A percentile compares a stretch with the other conserved stretches of the same genome.
Evolutionary conservation across 2,329 filamentous ascomycete species (phyloP).

Genomic region (Fusarium sp.): DNA sequence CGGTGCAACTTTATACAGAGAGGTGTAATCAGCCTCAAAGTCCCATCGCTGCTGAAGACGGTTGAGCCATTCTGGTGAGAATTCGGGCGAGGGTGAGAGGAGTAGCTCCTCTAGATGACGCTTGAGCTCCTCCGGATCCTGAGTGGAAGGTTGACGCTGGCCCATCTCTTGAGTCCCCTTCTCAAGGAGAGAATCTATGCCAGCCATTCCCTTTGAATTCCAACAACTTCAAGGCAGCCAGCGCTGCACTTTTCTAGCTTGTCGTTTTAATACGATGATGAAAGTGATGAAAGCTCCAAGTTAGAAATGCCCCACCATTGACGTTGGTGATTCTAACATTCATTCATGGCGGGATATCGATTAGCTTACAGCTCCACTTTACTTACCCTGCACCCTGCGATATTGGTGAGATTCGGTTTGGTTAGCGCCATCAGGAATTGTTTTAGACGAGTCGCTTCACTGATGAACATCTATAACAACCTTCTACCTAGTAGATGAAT

Average conservation of each 20-base stretch:
- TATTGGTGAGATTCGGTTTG: neutral
- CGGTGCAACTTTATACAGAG: constrained; percentile 86
- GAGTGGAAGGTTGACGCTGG: constrained; percentile 37
- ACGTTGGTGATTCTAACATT: constrained; percentile 36
- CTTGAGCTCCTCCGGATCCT: constrained; percentile 73
- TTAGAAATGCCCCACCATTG: constrained; percentile 45
- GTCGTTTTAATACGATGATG: constrained; percentile 8
- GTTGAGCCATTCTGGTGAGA: constrained; percentile 89
- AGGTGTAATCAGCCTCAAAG: constrained; percentile 79
- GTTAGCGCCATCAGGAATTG: neutral
- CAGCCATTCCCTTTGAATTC: constrained; percentile 46
- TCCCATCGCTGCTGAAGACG: constrained; percentile 92
- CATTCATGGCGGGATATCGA: constrained; percentile 23
- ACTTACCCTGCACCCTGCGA: constrained; percentile 20
- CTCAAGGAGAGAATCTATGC: constrained; percentile 53
- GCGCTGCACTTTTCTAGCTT: constrained; percentile 1
- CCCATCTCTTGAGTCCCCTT: constrained; percentile 23
- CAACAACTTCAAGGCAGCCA: constrained; percentile 5
- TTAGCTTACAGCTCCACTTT: constrained; percentile 17
- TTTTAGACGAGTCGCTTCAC: neutral
- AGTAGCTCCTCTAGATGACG: constrained; percentile 79
- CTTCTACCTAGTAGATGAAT: neutral
- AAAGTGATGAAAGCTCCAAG: constrained; percentile 35
- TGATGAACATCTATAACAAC: neutral
- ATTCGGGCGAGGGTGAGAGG: constrained; percentile 80